A percentile compares a stretch with the other conserved stretches of the same genome.
Evolutionary conservation across 139 green algal species (phyloP).

Genomic region (Auxenochlorella protothecoides): DNA sequence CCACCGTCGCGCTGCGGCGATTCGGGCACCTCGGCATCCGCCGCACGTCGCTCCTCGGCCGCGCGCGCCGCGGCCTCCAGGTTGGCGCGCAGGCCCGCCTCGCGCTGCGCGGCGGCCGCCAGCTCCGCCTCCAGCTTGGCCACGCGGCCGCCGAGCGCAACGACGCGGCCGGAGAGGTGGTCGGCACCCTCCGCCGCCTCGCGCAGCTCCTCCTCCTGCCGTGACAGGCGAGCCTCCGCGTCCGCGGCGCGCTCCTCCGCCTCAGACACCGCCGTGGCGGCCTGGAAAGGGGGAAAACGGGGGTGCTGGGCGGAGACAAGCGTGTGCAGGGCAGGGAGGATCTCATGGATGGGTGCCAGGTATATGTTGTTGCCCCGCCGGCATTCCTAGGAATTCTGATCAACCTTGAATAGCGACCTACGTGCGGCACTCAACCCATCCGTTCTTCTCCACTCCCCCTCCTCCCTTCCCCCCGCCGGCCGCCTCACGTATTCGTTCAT

Average conservation of each 20-base stretch:
- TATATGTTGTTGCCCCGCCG: too few relatives aligned
- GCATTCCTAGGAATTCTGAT: too few relatives aligned
- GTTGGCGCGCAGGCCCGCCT: slow-evolving; percentile 24
- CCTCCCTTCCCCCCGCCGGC: slow-evolving; percentile 1
- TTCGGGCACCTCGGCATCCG: too few relatives aligned
- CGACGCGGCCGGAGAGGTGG: slow-evolving; percentile 31
- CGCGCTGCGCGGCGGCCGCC: slow-evolving; percentile 9
- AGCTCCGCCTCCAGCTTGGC: slow-evolving; percentile 22
- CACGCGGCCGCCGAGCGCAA: slow-evolving; percentile 20
- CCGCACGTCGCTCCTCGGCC: neutral
- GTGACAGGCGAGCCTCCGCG: slow-evolving; percentile 6
- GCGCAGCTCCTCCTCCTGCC: slow-evolving; percentile 9
- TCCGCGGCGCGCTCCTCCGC: slow-evolving; percentile 19
- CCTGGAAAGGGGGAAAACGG: slow-evolving; percentile 2
- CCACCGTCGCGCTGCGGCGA: too few relatives aligned
- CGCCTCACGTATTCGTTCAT: too few relatives aligned
- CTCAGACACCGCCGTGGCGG: slow-evolving; percentile 10
- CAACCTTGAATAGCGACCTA: too few relatives aligned
- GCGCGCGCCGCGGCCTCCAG: slow-evolving; percentile 22
- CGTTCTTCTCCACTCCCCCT: neutral
- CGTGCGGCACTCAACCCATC: too few relatives aligned
- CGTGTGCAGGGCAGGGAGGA: too few relatives aligned
- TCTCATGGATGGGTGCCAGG: too few relatives aligned
- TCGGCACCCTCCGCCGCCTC: slow-evolving; percentile 24
- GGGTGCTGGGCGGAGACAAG: neutral